phyloP scores from a whole-genome alignment of 1,284 basidiomycete species.

The Boletus mariae region DNA sequence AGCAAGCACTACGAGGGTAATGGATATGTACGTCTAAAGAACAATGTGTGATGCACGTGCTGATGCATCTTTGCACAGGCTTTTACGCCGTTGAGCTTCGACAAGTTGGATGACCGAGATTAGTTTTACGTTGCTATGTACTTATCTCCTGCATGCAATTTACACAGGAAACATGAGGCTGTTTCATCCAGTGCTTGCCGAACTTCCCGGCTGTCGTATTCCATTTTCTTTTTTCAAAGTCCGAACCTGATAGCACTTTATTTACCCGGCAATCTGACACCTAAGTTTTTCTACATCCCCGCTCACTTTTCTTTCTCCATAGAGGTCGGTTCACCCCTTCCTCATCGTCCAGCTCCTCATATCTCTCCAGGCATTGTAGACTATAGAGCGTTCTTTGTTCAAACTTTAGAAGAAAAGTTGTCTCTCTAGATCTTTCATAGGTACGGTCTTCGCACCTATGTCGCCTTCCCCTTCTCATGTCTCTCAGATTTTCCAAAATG shows the following conservation, averaged over 20 bases:
- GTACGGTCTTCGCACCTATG: constrained; percentile 29
- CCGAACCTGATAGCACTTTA: constrained; percentile 21
- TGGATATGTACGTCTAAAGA: constrained; percentile 66
- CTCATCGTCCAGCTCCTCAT: constrained; percentile 7
- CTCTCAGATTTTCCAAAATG: constrained; percentile 57
- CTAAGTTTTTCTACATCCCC: constrained; percentile 22
- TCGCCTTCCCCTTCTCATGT: constrained; percentile 4
- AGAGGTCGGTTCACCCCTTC: constrained; percentile 42
- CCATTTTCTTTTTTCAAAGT: constrained; percentile 30
- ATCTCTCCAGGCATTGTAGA: constrained; percentile 44
- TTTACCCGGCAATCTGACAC: background rate
- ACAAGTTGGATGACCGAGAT: constrained; percentile 41
- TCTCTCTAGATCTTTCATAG: constrained; percentile 32
- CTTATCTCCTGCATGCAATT: constrained; percentile 3
- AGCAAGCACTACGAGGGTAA: constrained; percentile 94
- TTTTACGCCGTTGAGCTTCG: constrained; percentile 67
- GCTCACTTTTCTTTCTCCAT: constrained; percentile 36
- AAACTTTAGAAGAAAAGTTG: constrained; percentile 26
- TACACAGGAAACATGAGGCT: constrained; percentile 19
- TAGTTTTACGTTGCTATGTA: constrained; percentile 10
- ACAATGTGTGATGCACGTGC: constrained; percentile 26
- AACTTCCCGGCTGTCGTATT: background rate
- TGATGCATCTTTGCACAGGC: constrained; percentile 42
- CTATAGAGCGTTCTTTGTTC: constrained; percentile 45
- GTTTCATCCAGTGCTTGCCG: constrained; percentile 6